phyloP scores from a whole-genome alignment of 208 protist genomes.

The Wallacemonas sp. region DNA sequence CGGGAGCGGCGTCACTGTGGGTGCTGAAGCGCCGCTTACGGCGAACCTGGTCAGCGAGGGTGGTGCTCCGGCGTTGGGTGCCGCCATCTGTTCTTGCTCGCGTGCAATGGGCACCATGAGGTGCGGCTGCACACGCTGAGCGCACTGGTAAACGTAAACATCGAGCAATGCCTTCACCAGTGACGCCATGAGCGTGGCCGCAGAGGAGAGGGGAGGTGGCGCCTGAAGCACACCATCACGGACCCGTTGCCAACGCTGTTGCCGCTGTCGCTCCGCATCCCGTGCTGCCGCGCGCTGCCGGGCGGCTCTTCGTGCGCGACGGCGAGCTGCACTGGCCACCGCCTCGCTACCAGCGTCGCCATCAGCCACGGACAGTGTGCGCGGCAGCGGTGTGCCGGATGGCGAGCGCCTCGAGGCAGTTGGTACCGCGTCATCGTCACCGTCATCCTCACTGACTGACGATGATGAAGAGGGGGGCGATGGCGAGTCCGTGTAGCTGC shows the following conservation, averaged over 20 bases:
- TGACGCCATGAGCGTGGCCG: constrained; percentile 17
- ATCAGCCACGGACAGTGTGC: too few species aligned
- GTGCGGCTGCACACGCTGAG: neutral
- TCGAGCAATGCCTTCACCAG: constrained; percentile 17
- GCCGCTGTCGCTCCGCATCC: constrained; percentile 6
- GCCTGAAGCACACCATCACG: neutral
- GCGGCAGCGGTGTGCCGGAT: too few species aligned
- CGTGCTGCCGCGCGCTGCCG: constrained; percentile 11
- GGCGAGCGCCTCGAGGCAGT: too few species aligned
- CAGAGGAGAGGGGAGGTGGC: constrained; percentile 12
- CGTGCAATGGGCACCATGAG: constrained; percentile 13
- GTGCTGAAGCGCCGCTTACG: too few species aligned
- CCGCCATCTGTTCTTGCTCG: too few species aligned
- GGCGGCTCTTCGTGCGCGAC: neutral
- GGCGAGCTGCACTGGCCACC: too few species aligned
- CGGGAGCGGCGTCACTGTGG: neutral
- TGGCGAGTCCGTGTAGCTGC: too few species aligned
- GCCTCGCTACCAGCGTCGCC: too few species aligned
- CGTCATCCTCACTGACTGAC: neutral
- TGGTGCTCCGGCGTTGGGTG: too few species aligned
- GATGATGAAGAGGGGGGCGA: too few species aligned
- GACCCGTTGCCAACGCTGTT: constrained; percentile 8
- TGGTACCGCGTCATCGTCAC: neutral
- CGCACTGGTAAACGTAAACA: constrained; percentile 1
- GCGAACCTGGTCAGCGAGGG: too few species aligned